These are phyloP conservation scores for Candida caryicola DNA, from an alignment of 805 yeast species.

Conservation along the genomic window DNA sequence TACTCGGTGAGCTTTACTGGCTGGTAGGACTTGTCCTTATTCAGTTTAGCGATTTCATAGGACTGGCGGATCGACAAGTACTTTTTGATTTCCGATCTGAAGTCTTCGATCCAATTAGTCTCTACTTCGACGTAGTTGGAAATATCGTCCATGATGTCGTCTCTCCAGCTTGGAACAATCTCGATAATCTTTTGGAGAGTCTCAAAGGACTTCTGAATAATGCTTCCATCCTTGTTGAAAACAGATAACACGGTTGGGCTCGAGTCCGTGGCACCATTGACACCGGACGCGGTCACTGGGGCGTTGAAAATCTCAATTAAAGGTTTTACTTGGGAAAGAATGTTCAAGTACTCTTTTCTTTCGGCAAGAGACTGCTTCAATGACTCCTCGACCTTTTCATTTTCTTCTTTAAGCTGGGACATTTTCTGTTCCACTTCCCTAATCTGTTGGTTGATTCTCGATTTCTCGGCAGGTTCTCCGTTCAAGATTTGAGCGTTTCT, in stretches of 20 bases:
- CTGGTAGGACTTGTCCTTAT: constrained; percentile 25
- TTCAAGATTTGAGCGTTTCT: constrained; percentile 21
- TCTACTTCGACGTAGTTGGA: constrained; percentile 25
- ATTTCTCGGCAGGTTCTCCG: constrained; percentile 22
- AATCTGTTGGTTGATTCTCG: constrained; percentile 18
- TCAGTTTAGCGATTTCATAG: constrained; percentile 25
- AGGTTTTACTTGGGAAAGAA: constrained; percentile 21
- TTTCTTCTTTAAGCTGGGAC: constrained; percentile 17
- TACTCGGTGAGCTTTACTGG: constrained; percentile 32
- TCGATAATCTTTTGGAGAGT: constrained; percentile 21
- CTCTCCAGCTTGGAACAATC: constrained; percentile 36
- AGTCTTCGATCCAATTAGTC: constrained; percentile 29
- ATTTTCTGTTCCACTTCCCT: constrained; percentile 14
- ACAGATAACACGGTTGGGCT: constrained; percentile 7
- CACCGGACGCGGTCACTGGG: background rate
- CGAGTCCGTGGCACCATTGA: background rate
- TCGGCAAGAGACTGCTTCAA: constrained; percentile 21
- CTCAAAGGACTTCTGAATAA: constrained; percentile 27
- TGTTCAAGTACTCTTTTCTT: constrained; percentile 18
- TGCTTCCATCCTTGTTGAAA: constrained; percentile 31
- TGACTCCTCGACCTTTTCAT: constrained; percentile 25
- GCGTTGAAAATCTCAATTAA: constrained; percentile 22
- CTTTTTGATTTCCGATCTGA: constrained; percentile 26
- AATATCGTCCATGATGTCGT: constrained; percentile 27
- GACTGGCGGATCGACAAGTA: constrained; percentile 27